Evolutionary conservation across 192 early-diverging fungal genomes (phyloP).

Genomic region (Coemansia sp.): DNA sequence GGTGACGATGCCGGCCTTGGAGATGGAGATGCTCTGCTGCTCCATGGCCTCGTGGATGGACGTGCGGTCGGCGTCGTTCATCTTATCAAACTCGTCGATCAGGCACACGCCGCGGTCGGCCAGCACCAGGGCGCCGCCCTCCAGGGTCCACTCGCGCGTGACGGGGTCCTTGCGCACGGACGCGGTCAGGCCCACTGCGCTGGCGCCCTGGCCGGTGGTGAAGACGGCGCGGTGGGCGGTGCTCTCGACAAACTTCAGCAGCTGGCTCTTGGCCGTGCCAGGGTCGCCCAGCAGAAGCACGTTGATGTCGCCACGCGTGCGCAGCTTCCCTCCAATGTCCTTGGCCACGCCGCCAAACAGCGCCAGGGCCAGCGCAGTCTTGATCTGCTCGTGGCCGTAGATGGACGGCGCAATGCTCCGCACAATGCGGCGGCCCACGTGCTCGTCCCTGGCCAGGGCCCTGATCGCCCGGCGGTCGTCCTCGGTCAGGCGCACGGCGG

Average conservation of each 20-base stretch:
- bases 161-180: constrained; percentile 82
- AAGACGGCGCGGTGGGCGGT: constrained; percentile 84
- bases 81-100: constrained; percentile 92
- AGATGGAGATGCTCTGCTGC: constrained; percentile 86
- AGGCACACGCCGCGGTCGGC: constrained; percentile 87
- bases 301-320: constrained; percentile 98
- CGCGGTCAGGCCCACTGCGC: constrained; percentile 82
- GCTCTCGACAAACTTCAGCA: constrained; percentile 83
- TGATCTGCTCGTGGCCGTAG: constrained; percentile 97
- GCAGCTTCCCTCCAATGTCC: constrained; percentile 90
- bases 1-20: constrained; percentile 86
- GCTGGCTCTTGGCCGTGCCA: constrained; percentile 86
- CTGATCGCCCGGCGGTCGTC: constrained; percentile 84
- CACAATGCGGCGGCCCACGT: constrained; percentile 83
- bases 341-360: constrained; percentile 98
- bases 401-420: constrained; percentile 98
- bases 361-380: constrained; percentile 87
- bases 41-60: constrained; percentile 96
- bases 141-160: constrained; percentile 86
- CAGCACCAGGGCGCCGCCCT: constrained; percentile 84
- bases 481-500: constrained; percentile 84
- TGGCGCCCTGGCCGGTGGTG: constrained; percentile 85
- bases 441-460: constrained; percentile 70
- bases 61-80: constrained; percentile 89
- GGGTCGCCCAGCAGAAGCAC: constrained; percentile 91